Evolutionary conservation across 441 rosid species (phyloP).

Genomic region (Arabidopsis lyrata): DNA sequence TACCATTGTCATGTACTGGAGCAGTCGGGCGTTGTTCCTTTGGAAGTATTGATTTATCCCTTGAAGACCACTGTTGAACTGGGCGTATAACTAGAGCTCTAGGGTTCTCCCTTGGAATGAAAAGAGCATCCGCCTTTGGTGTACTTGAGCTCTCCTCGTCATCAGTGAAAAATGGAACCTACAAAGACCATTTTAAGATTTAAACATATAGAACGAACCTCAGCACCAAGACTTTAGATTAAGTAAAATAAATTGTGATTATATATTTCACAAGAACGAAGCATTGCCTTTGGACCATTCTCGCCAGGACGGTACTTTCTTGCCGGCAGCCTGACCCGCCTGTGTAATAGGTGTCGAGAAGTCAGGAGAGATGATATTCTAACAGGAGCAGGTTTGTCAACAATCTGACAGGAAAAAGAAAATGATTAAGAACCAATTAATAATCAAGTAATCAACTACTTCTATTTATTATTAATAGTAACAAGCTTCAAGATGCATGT

Average conservation of each 20-base stretch:
- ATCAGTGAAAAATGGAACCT: conserved; percentile 90
- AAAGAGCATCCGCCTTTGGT: conserved; percentile 92
- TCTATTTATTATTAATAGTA: background rate
- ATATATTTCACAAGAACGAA: conserved; percentile 14
- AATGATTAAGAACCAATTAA: conserved; percentile 5
- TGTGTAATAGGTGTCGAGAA: conserved; percentile 81
- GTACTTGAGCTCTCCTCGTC: conserved; percentile 90
- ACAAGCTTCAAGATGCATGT: conserved; percentile 10
- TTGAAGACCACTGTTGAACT: conserved; percentile 45
- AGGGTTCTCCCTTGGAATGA: conserved; percentile 94
- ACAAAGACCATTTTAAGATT: conserved; percentile 28
- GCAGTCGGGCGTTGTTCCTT: conserved; percentile 54
- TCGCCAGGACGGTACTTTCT: conserved; percentile 85
- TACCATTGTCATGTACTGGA: conserved; percentile 68
- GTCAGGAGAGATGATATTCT: conserved; percentile 87
- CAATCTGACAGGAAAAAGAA: conserved; percentile 42
- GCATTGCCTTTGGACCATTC: conserved; percentile 59
- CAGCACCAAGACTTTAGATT: conserved; percentile 21
- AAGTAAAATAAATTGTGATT: conserved; percentile 7
- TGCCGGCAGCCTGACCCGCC: conserved; percentile 77
- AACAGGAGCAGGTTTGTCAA: conserved; percentile 85
- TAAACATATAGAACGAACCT: conserved; percentile 18
- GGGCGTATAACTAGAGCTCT: conserved; percentile 86
- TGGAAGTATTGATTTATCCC: conserved; percentile 55
- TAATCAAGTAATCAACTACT: too few relatives aligned